Conservation (phyloP, 257 asterid genomes). For the Nyctanthes arbortristis region DNA sequence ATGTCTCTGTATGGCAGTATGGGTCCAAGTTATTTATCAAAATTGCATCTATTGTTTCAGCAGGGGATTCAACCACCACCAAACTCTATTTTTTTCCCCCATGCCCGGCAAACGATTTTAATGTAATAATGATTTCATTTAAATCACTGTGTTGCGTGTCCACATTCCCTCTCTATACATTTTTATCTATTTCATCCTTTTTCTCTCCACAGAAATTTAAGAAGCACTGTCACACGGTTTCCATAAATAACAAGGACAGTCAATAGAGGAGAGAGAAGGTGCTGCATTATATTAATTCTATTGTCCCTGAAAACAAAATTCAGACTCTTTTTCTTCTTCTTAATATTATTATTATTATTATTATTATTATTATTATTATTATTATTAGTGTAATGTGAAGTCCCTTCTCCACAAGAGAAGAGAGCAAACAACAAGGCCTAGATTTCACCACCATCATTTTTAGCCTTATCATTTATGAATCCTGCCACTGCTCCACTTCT, state of each 20-base stretch:
- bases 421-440: background rate
- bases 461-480: background rate
- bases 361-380: too few species aligned
- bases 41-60: conserved; percentile 18
- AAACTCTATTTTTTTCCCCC: conserved; percentile 32
- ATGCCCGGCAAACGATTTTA: conserved; percentile 42
- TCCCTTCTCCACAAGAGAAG: too few species aligned
- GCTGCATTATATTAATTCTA: conserved; percentile 17
- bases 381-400: too few species aligned
- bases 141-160: conserved; percentile 53
- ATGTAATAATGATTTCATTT: conserved; percentile 37
- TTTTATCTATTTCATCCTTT: conserved; percentile 8
- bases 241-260: conserved; percentile 6
- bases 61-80: conserved; percentile 90
- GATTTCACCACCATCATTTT: too few species aligned
- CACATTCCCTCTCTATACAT: conserved; percentile 8
- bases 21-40: conserved; percentile 21
- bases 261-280: background rate
- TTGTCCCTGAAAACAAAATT: background rate
- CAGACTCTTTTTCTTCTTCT: too few species aligned
- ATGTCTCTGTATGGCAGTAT: conserved; percentile 14
- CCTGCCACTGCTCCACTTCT: background rate
- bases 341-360: too few species aligned
- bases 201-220: background rate
- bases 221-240: conserved; percentile 4